Conservation (phyloP, 257 asterid species). For the Solanum etuberosum region DNA sequence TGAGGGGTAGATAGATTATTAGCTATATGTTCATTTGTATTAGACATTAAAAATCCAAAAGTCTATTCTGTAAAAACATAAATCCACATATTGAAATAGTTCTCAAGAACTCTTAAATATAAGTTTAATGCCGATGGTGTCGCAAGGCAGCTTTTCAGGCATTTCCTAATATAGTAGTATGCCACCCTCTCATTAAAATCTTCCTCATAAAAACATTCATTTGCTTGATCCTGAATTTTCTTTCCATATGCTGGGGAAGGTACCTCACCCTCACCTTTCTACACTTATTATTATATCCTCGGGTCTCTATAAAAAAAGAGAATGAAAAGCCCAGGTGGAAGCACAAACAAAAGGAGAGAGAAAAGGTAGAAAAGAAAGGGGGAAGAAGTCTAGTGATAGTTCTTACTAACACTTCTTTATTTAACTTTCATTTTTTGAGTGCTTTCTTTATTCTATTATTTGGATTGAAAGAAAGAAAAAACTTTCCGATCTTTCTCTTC, state of each 20-base stretch:
- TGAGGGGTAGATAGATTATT: background rate
- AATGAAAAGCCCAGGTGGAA: background rate
- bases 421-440: too few species aligned
- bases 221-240: background rate
- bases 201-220: background rate
- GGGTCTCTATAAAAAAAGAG: background rate
- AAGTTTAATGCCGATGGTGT: background rate
- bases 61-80: background rate
- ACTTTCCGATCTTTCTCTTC: background rate
- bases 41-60: background rate
- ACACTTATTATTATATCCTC: too few species aligned
- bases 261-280: background rate
- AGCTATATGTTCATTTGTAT: background rate
- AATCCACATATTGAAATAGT: background rate
- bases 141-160: background rate
- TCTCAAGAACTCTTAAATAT: background rate
- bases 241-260: background rate
- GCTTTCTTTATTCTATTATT: too few species aligned
- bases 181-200: background rate
- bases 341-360: background rate
- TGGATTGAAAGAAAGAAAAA: background rate
- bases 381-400: background rate
- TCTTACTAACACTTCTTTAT: background rate
- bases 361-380: background rate
- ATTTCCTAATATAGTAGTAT: background rate